phyloP scores from a whole-genome alignment of 2,329 filamentous ascomycete genomes.

The Hortaea werneckii region DNA sequence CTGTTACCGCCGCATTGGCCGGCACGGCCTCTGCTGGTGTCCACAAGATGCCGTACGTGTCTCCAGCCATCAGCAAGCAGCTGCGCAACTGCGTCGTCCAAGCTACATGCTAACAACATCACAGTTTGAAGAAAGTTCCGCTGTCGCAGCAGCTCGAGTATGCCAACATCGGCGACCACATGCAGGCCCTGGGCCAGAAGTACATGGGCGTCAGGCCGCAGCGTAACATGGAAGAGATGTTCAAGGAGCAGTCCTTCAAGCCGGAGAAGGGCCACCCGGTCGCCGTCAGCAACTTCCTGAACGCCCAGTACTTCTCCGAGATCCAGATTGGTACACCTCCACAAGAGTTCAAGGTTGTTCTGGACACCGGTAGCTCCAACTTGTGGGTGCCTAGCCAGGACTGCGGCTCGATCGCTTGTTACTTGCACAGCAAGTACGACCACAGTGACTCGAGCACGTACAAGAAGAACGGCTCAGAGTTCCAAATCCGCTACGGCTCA shows the following conservation, averaged over 20 bases:
- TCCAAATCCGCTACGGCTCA: constrained; percentile 92
- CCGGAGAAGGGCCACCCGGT: constrained; percentile 64
- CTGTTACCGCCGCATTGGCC: constrained; percentile 70
- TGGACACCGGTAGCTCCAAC: constrained; percentile 98
- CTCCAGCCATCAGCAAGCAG: not conserved
- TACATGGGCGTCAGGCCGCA: constrained; percentile 77
- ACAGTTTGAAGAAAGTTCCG: constrained; percentile 76
- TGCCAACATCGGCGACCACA: constrained; percentile 70
- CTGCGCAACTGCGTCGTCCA: not conserved
- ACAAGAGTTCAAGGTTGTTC: constrained; percentile 94
- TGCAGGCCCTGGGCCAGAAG: constrained; percentile 82
- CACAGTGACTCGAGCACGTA: constrained; percentile 79
- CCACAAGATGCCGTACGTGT: constrained; percentile 9
- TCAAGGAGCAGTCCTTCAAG: constrained; percentile 62
- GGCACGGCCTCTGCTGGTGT: constrained; percentile 22
- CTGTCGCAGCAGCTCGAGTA: constrained; percentile 81
- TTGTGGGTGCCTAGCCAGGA: constrained; percentile 90
- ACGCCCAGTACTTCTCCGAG: constrained; percentile 98
- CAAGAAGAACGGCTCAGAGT: constrained; percentile 85
- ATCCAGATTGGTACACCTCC: constrained; percentile 86
- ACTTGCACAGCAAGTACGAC: constrained; percentile 94
- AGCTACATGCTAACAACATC: not conserved
- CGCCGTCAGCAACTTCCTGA: constrained; percentile 93
- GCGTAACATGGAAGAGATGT: constrained; percentile 63
- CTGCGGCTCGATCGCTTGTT: constrained; percentile 95